These are phyloP conservation scores for Acorus gramineus DNA, from an alignment of 106 monocot genomes.

Conservation along the genomic window DNA sequence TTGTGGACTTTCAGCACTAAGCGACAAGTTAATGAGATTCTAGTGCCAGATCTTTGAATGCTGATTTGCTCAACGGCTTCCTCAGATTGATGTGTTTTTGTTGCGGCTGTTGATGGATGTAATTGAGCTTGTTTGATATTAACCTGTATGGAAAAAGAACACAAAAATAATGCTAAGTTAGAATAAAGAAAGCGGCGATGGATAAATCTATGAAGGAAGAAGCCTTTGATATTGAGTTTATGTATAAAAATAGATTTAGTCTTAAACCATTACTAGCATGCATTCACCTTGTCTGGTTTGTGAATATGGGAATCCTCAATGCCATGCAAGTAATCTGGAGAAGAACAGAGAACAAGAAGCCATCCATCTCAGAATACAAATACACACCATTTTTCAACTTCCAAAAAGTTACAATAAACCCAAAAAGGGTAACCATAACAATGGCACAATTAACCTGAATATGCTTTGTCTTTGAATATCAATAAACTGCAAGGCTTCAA, in stretches of 20 bases:
- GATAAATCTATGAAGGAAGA: neutral
- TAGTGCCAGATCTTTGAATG: slow-evolving; percentile 24
- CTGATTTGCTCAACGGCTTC: neutral
- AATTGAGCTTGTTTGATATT: slow-evolving; percentile 29
- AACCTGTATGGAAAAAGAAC: slow-evolving; percentile 20
- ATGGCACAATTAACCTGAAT: slow-evolving; percentile 40
- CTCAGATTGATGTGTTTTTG: neutral
- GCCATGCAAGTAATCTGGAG: slow-evolving; percentile 74
- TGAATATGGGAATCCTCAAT: slow-evolving; percentile 54
- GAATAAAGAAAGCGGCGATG: neutral
- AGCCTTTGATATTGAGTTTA: neutral
- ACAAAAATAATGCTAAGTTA: neutral
- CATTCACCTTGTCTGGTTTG: slow-evolving; percentile 43
- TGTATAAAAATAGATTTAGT: neutral
- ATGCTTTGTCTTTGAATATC: slow-evolving; percentile 93
- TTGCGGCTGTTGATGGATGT: slow-evolving; percentile 1
- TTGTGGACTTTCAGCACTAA: slow-evolving; percentile 56
- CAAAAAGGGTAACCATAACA: neutral
- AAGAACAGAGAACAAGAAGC: too few species aligned
- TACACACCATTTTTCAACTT: neutral
- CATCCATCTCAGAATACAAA: too few species aligned
- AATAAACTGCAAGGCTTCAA: slow-evolving; percentile 78
- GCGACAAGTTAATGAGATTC: slow-evolving; percentile 70
- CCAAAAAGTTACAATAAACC: neutral
- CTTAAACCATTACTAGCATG: neutral